A percentile compares a stretch with the other conserved stretches of the same genome.
These are phyloP conservation scores for Helminthosporium solani DNA, from an alignment of 2,329 filamentous ascomycete species.

Conservation along the genomic window DNA sequence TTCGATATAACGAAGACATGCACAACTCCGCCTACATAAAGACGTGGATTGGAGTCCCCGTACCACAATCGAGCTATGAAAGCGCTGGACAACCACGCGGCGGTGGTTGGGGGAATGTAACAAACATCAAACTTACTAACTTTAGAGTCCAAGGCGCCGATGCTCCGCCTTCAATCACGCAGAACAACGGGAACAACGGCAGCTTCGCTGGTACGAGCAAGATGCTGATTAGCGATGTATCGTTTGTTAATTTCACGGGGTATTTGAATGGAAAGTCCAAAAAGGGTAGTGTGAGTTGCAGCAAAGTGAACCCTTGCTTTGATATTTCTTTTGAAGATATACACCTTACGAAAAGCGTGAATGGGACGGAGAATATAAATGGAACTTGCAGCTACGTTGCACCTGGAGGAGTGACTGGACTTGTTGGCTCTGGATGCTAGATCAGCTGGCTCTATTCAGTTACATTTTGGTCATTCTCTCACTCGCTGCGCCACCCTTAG, in stretches of 20 bases:
- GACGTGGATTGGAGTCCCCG: slow-evolving; percentile 55
- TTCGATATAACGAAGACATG: slow-evolving; percentile 48
- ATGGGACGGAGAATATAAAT: slow-evolving; percentile 33
- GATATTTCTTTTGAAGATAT: slow-evolving; percentile 52
- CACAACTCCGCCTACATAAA: slow-evolving; percentile 53
- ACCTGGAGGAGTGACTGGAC: slow-evolving; percentile 43
- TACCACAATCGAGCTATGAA: slow-evolving; percentile 49
- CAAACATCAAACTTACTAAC: slow-evolving; percentile 54
- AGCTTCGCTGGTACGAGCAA: slow-evolving; percentile 51
- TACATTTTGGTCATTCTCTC: not conserved
- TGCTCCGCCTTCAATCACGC: slow-evolving; percentile 47
- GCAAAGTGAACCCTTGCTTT: slow-evolving; percentile 52
- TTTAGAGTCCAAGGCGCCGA: slow-evolving; percentile 52
- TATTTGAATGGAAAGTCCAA: slow-evolving; percentile 42
- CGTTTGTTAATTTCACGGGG: slow-evolving; percentile 56
- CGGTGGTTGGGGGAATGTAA: slow-evolving; percentile 56
- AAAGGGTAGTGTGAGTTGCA: slow-evolving; percentile 51
- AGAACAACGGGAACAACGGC: slow-evolving; percentile 55
- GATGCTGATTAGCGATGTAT: slow-evolving; percentile 53
- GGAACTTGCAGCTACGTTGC: slow-evolving; percentile 43
- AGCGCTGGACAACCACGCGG: slow-evolving; percentile 51
- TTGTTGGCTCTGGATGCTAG: slow-evolving; percentile 20
- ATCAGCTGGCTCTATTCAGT: not conserved
- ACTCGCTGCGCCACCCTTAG: not conserved
- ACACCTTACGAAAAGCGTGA: slow-evolving; percentile 33